Percentiles rank a stretch among this genome's conserved stretches.
Evolutionary conservation across 2,329 filamentous ascomycete genomes (phyloP).

Genomic region (Xylaria sp.): DNA sequence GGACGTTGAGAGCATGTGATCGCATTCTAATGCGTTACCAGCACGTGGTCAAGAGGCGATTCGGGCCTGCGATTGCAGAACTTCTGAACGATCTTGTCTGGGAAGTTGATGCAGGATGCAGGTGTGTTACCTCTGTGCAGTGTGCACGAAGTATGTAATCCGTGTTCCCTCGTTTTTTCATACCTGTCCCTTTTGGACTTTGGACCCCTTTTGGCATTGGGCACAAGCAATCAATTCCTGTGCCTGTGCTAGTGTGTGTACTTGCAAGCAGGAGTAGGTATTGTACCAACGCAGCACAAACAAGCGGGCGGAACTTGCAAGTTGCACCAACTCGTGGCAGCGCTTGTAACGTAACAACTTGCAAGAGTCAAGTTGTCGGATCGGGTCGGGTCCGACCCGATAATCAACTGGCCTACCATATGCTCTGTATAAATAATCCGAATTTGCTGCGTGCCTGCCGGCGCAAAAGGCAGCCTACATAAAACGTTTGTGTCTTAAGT

Average conservation of each 20-base stretch:
- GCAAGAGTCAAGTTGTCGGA: neutral
- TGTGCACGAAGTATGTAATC: too few relatives aligned
- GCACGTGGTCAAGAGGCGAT: constrained; percentile 13
- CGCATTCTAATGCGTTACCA: constrained; percentile 12
- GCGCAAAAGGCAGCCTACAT: neutral
- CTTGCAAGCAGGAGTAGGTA: neutral
- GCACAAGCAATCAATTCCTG: too few relatives aligned
- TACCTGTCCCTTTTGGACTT: too few relatives aligned
- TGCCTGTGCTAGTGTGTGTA: neutral
- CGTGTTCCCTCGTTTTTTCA: too few relatives aligned
- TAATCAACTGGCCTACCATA: neutral
- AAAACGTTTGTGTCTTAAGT: neutral
- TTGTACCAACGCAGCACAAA: neutral
- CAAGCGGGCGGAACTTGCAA: neutral
- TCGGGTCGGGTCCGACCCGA: constrained; percentile 4
- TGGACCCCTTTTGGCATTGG: too few relatives aligned
- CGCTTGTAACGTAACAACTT: neutral
- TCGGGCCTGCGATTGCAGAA: neutral
- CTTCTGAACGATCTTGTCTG: neutral
- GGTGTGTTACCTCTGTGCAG: neutral
- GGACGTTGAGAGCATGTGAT: constrained; percentile 18
- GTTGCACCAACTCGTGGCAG: neutral
- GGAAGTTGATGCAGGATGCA: neutral
- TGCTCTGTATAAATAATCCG: neutral
- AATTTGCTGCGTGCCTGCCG: neutral